Percentiles rank a stretch among this genome's conserved stretches.
These are phyloP conservation scores for Panicum virgatum DNA, from an alignment of 202 grass and related monocot species.

Conservation along the genomic window DNA sequence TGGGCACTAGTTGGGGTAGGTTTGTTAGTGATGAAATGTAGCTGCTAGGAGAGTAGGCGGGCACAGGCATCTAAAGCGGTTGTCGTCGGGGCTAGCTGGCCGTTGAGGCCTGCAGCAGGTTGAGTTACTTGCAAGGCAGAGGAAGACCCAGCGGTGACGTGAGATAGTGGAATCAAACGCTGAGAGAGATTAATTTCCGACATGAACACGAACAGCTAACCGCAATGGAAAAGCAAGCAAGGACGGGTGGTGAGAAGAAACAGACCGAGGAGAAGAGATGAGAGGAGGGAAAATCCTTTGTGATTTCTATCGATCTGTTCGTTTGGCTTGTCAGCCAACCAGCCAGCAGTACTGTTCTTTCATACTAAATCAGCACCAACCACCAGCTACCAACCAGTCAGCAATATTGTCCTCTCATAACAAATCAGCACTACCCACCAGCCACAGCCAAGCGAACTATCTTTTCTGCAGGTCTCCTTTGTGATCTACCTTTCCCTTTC, in stretches of 20 bases:
- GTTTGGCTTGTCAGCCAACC: no score
- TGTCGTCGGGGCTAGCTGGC: constrained; percentile 40
- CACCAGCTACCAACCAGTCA: no score
- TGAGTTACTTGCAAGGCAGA: constrained; percentile 57
- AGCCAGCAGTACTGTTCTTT: no score
- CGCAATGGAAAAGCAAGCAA: neutral
- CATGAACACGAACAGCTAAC: constrained; percentile 1
- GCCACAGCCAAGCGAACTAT: no score
- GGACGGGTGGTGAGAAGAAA: neutral
- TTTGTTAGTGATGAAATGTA: constrained; percentile 51
- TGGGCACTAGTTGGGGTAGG: constrained; percentile 31
- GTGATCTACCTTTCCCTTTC: neutral
- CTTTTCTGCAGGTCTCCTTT: neutral
- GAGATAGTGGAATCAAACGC: constrained; percentile 2
- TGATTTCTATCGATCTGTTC: no score
- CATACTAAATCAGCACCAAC: no score
- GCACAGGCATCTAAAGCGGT: constrained; percentile 35
- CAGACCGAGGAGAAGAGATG: neutral
- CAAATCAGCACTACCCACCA: no score
- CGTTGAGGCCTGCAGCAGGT: constrained; percentile 24
- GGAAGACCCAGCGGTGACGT: constrained; percentile 3
- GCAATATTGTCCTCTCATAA: no score
- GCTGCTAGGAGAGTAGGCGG: no score
- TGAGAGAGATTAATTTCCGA: neutral
- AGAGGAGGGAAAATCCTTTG: neutral